phyloP scores from a whole-genome alignment of 148 eudicot species.

The Diospyros lotus region DNA sequence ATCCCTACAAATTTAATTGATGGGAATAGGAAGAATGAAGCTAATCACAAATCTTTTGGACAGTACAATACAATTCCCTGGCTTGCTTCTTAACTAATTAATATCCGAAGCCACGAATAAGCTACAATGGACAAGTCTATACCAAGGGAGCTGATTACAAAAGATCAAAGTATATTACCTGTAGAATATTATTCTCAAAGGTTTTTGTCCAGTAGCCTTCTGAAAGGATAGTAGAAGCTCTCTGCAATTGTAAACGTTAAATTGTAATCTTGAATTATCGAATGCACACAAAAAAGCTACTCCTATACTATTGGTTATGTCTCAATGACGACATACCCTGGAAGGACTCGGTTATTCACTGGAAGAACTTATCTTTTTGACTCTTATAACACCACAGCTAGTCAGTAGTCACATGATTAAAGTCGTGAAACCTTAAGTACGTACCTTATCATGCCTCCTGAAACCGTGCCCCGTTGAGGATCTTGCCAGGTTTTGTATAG shows the following conservation, averaged over 20 bases:
- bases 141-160: neutral
- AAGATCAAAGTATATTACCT: slow-evolving; percentile 35
- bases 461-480: slow-evolving; percentile 57
- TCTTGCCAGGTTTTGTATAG: slow-evolving; percentile 75
- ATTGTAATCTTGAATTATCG: neutral
- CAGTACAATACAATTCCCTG: neutral
- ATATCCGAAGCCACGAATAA: neutral
- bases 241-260: slow-evolving; percentile 28
- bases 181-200: slow-evolving; percentile 81
- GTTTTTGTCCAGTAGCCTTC: slow-evolving; percentile 68
- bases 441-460: slow-evolving; percentile 89
- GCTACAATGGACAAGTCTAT: neutral
- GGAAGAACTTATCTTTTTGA: no score
- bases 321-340: no score
- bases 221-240: slow-evolving; percentile 81
- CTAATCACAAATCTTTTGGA: neutral
- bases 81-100: neutral
- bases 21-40: neutral
- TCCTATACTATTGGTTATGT: no score
- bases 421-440: neutral
- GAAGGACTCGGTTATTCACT: no score
- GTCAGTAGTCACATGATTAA: no score
- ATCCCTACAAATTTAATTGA: slow-evolving; percentile 41
- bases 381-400: no score
- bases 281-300: no score